These are phyloP conservation scores for Paraphysoderma sedebokerense DNA, from an alignment of 371 early-diverging fungal species.

Conservation along the genomic window DNA sequence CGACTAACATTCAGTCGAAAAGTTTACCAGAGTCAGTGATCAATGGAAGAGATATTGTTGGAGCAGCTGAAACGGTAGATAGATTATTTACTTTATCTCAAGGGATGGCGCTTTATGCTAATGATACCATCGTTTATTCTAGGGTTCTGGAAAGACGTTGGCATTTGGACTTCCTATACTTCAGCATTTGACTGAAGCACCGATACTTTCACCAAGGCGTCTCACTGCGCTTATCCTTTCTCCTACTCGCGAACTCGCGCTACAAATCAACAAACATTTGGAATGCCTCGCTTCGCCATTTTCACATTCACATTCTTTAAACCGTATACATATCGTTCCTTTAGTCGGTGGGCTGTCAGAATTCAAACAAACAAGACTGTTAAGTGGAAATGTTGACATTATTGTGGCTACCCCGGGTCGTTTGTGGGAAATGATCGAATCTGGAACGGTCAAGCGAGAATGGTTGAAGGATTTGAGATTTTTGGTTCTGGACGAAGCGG, in stretches of 20 bases:
- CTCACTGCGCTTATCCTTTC: constrained; percentile 60
- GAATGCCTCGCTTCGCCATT: constrained; percentile 22
- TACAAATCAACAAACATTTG: constrained; percentile 68
- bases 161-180: constrained; percentile 82
- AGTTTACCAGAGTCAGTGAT: constrained; percentile 54
- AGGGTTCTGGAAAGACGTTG: constrained; percentile 86
- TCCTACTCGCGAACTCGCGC: constrained; percentile 85
- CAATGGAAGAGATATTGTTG: constrained; percentile 75
- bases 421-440: constrained; percentile 69
- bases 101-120: too few species aligned
- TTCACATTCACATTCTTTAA: not conserved
- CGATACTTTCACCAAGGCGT: constrained; percentile 39
- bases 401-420: constrained; percentile 97
- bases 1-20: constrained; percentile 89
- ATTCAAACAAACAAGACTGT: constrained; percentile 69
- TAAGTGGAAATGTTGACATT: constrained; percentile 56
- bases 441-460: constrained; percentile 25
- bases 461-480: constrained; percentile 31
- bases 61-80: constrained; percentile 97
- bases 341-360: constrained; percentile 89
- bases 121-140: too few species aligned
- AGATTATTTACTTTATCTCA: too few species aligned
- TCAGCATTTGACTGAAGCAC: constrained; percentile 27
- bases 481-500: constrained; percentile 94
- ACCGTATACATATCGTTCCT: constrained; percentile 25